Evolutionary conservation across 331 rosid genomes (phyloP).

Genomic region (Rosa hybrid): DNA sequence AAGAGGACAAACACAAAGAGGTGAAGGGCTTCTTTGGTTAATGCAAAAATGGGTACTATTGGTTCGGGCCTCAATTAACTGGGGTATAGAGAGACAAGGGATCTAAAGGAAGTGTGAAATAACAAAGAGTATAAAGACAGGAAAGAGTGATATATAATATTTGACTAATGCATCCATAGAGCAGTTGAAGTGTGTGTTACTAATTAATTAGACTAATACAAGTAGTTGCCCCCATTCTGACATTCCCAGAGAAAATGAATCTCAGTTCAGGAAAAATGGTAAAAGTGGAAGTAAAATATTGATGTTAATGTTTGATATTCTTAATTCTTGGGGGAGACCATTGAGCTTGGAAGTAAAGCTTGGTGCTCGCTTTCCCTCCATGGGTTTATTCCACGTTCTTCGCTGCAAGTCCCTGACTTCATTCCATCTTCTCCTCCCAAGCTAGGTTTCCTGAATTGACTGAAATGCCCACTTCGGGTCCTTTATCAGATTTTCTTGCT

Average conservation of each 20-base stretch:
- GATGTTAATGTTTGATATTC: not conserved
- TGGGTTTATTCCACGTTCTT: conserved; percentile 28
- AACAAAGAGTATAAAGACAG: conserved; percentile 47
- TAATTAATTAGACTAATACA: conserved; percentile 13
- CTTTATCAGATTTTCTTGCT: not conserved
- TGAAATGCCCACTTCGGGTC: conserved; percentile 22
- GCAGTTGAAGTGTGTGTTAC: conserved; percentile 17
- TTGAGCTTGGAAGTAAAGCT: conserved; percentile 32
- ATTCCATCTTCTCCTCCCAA: not conserved
- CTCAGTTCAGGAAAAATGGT: not conserved
- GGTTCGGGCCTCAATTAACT: conserved; percentile 24
- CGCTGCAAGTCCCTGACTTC: conserved; percentile 30
- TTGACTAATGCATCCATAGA: conserved; percentile 33
- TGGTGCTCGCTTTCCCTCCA: conserved; percentile 37
- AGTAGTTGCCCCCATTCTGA: conserved; percentile 29
- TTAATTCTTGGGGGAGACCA: conserved; percentile 1
- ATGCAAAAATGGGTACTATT: conserved; percentile 25
- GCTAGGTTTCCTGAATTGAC: conserved; percentile 25
- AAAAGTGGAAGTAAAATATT: not conserved
- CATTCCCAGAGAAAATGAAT: conserved; percentile 43
- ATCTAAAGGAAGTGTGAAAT: conserved; percentile 15
- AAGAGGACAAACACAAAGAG: conserved; percentile 44
- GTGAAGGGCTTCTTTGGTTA: conserved; percentile 8
- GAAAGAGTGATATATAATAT: conserved; percentile 38
- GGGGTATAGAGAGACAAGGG: conserved; percentile 32